Conservation (phyloP, 441 rosid species). For the Lepidium campestre region DNA sequence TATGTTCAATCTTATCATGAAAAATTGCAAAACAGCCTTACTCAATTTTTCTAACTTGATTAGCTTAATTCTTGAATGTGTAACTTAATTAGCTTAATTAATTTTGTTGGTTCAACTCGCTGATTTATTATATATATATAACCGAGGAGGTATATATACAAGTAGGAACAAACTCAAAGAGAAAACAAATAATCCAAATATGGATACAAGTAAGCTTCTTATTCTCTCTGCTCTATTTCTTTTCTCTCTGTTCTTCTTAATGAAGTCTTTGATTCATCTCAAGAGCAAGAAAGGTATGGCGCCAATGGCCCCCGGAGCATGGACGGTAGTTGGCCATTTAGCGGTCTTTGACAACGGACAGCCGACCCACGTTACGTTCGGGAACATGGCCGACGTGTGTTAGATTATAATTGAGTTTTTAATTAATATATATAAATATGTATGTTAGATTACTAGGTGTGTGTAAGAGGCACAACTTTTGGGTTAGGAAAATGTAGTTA, state of each 20-base stretch:
- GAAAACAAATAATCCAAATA: background rate
- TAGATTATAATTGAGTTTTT: too few species aligned
- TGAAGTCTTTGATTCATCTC: background rate
- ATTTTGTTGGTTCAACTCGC: too few species aligned
- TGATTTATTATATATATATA: too few species aligned
- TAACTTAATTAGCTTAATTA: too few species aligned
- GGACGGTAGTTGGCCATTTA: constrained; percentile 40
- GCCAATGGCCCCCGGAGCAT: constrained; percentile 27
- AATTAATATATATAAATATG: too few species aligned
- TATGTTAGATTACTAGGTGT: too few species aligned
- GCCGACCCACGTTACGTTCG: constrained; percentile 18
- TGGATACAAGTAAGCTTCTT: background rate
- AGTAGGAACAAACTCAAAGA: background rate
- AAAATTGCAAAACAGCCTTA: too few species aligned
- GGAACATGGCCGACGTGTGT: constrained; percentile 30
- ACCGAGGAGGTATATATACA: background rate
- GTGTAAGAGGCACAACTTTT: too few species aligned
- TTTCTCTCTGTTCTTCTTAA: background rate
- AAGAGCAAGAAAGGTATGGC: background rate
- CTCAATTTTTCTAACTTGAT: too few species aligned
- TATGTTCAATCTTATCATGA: too few species aligned
- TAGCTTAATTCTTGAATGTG: too few species aligned
- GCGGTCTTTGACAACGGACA: constrained; percentile 13
- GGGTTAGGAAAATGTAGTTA: too few species aligned
- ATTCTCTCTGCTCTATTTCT: background rate